Conservation (phyloP, 495 filamentous ascomycete species). For the Hypoxylon fragiforme region DNA sequence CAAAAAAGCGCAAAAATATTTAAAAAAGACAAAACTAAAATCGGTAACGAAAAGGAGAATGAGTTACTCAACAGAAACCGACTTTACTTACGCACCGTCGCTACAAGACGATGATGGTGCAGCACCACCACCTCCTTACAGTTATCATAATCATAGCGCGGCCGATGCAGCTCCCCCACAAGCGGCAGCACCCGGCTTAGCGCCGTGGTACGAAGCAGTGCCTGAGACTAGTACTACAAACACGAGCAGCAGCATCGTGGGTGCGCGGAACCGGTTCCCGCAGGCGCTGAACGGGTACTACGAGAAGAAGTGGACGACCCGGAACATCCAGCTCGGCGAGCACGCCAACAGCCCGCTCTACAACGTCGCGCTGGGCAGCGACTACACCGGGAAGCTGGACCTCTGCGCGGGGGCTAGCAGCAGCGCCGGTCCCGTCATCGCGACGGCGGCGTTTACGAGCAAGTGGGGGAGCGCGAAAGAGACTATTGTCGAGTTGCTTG, state of each 20-base stretch:
- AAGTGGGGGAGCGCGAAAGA: constrained; percentile 10
- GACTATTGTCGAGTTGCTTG: constrained; percentile 7
- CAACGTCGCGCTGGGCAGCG: constrained; percentile 18
- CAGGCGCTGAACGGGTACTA: constrained; percentile 32
- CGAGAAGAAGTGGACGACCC: constrained; percentile 4
- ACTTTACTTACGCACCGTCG: background rate
- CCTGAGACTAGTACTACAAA: background rate
- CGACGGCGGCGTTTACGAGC: constrained; percentile 20
- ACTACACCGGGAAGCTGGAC: constrained; percentile 24
- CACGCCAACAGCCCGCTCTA: constrained; percentile 28
- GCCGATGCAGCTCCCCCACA: no score
- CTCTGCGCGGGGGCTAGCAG: constrained; percentile 31
- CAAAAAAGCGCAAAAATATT: background rate
- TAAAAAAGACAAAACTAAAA: background rate
- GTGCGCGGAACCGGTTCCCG: constrained; percentile 23
- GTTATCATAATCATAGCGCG: no score
- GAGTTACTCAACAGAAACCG: constrained; percentile 15
- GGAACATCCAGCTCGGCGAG: constrained; percentile 25
- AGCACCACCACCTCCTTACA: constrained; percentile 14
- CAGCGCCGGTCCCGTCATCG: constrained; percentile 26
- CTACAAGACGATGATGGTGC: background rate
- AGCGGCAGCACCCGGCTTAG: no score
- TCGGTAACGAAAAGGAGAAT: background rate
- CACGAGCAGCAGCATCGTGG: background rate
- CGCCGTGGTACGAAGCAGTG: no score